Conservation (phyloP, 305 asterid genomes). For the Solanum aculeatissimum region DNA sequence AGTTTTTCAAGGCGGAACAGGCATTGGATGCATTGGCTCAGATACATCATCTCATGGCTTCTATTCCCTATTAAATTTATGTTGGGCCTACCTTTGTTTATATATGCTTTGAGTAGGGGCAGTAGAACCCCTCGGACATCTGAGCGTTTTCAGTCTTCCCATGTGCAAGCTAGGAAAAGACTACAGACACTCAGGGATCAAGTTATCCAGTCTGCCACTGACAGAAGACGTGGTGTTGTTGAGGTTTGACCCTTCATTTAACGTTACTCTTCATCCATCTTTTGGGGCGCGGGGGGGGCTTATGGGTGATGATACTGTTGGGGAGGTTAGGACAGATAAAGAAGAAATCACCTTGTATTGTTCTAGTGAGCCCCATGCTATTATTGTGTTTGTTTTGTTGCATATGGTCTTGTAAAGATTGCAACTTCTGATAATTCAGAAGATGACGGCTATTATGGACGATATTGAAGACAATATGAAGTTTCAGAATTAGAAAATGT, state of each 20-base stretch:
- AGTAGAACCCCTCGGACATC: constrained; percentile 22
- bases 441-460: background rate
- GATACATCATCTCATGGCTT: constrained; percentile 56
- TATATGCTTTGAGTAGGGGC: constrained; percentile 30
- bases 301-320: too few species aligned
- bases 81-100: constrained; percentile 49
- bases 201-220: constrained; percentile 78
- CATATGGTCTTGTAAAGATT: background rate
- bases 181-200: constrained; percentile 60
- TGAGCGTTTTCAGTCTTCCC: constrained; percentile 29
- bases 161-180: constrained; percentile 47
- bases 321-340: too few species aligned
- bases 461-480: background rate
- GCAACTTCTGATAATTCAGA: background rate
- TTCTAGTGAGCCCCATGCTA: background rate
- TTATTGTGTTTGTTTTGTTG: background rate
- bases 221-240: constrained; percentile 92
- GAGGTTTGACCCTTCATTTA: constrained; percentile 43
- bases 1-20: constrained; percentile 38
- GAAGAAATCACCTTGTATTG: too few species aligned
- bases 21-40: constrained; percentile 51
- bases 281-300: background rate
- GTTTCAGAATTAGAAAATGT: background rate
- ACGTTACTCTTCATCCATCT: background rate
- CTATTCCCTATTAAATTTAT: constrained; percentile 65